Evolutionary conservation across 2,329 filamentous ascomycete genomes (phyloP).

Genomic region (Colletotrichum musicola): DNA sequence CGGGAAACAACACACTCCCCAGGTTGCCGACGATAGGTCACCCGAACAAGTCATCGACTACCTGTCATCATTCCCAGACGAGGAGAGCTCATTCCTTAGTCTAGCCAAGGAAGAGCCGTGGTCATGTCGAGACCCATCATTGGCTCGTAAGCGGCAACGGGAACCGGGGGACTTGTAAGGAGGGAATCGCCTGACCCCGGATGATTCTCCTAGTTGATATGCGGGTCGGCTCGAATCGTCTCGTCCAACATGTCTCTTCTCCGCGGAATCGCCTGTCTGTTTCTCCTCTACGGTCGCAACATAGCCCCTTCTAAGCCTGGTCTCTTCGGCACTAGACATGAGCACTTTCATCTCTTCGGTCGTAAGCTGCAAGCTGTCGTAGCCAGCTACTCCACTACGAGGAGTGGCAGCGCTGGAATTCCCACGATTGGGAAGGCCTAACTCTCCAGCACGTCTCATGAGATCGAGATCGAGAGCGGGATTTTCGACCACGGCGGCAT

Average conservation of each 20-base stretch:
- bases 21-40: constrained; percentile 1
- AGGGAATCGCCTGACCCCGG: background rate
- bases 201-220: background rate
- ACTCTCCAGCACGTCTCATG: background rate
- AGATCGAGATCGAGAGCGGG: background rate
- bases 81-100: constrained; percentile 1
- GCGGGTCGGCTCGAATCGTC: background rate
- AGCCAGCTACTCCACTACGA: background rate
- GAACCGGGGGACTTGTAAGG: background rate
- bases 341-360: constrained; percentile 7
- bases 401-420: background rate
- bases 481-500: background rate
- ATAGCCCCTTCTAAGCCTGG: background rate
- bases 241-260: background rate
- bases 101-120: background rate
- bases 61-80: background rate
- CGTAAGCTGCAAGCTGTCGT: background rate
- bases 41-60: background rate
- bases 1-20: background rate
- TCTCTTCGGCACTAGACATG: background rate
- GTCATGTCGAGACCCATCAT: background rate
- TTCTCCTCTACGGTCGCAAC: background rate
- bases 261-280: background rate
- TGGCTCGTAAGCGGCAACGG: constrained; percentile 5
- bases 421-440: background rate